phyloP scores from a whole-genome alignment of 116 monocot species.

The Zostera marina region DNA sequence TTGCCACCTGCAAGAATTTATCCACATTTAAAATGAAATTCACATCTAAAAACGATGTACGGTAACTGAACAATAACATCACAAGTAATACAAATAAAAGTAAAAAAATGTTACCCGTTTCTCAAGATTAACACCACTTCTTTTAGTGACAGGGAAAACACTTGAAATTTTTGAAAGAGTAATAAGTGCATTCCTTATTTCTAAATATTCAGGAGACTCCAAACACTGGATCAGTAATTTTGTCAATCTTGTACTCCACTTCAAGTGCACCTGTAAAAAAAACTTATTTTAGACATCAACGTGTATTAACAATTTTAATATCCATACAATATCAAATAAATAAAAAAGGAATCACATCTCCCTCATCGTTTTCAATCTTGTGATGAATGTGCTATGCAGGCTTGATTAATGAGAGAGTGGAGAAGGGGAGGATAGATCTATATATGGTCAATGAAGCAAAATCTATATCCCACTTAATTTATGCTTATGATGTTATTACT shows the following conservation, averaged over 20 bases:
- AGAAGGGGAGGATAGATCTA: no score
- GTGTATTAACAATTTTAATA: background rate
- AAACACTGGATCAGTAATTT: constrained; percentile 73
- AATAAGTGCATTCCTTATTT: constrained; percentile 91
- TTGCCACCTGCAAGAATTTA: constrained; percentile 36
- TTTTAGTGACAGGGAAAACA: constrained; percentile 80
- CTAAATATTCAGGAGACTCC: constrained; percentile 88
- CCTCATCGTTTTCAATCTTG: no score
- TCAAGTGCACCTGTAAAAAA: constrained; percentile 49
- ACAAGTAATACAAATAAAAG: no score
- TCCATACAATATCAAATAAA: background rate
- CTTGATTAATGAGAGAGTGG: no score
- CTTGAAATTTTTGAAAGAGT: constrained; percentile 84
- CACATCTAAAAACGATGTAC: background rate
- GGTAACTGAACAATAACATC: background rate
- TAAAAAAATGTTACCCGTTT: constrained; percentile 36
- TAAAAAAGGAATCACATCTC: no score
- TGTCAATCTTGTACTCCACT: constrained; percentile 82
- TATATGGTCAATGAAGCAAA: no score
- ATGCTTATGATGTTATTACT: no score
- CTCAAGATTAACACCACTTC: constrained; percentile 83
- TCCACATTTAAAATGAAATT: background rate
- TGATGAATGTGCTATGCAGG: no score
- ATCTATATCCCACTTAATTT: no score
- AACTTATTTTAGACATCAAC: background rate